phyloP scores from a whole-genome alignment of 2,329 filamentous ascomycete genomes.

The Trichoderma sp. region DNA sequence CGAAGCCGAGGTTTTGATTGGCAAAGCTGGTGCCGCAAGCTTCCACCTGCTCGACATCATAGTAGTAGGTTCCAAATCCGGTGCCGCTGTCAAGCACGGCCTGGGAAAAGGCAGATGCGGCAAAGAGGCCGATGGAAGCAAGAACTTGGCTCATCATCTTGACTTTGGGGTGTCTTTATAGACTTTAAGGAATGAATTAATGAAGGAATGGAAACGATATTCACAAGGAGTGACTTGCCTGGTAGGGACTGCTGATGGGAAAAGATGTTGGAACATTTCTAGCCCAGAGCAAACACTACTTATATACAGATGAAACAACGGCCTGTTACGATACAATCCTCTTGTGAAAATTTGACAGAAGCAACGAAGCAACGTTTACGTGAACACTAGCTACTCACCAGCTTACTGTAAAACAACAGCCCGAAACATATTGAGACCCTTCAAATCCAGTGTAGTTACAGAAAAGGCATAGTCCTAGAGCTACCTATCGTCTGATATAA shows the following conservation, averaged over 20 bases:
- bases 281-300: background rate
- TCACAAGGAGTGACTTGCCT: background rate
- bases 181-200: background rate
- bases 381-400: background rate
- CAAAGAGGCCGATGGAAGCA: background rate
- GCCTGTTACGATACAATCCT: background rate
- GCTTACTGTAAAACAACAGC: background rate
- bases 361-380: background rate
- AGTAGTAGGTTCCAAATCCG: constrained; percentile 24
- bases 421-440: background rate
- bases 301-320: background rate
- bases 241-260: background rate
- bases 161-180: background rate
- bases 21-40: constrained; percentile 7
- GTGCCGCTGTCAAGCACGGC: constrained; percentile 15
- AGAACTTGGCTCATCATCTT: constrained; percentile 6
- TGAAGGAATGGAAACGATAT: no score
- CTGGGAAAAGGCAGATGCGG: background rate
- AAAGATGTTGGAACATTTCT: background rate
- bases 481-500: constrained; percentile 11
- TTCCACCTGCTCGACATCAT: constrained; percentile 13
- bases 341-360: background rate
- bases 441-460: background rate
- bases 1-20: constrained; percentile 11
- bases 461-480: background rate